phyloP scores from a whole-genome alignment of 768 basidiomycete species.

The Mycena venus region DNA sequence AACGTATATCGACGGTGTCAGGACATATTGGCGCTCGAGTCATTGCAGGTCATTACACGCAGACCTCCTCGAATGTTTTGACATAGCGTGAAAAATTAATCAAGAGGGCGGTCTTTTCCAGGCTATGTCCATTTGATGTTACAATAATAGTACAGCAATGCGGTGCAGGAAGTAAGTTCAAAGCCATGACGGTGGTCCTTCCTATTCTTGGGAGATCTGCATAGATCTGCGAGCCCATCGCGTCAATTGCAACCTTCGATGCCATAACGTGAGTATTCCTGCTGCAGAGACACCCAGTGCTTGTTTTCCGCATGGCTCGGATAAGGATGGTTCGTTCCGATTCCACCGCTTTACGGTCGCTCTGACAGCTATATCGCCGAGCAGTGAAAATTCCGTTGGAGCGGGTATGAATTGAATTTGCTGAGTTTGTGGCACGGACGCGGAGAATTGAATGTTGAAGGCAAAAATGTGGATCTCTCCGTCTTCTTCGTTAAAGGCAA shows the following conservation, averaged over 20 bases:
- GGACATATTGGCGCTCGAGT: too few species aligned
- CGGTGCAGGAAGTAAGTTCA: neutral
- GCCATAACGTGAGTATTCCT: neutral
- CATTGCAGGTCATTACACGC: neutral
- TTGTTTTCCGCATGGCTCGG: neutral
- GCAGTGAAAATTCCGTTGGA: constrained; percentile 33
- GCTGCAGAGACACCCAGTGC: neutral
- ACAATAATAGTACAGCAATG: neutral
- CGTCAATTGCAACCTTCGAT: neutral
- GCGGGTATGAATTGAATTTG: neutral
- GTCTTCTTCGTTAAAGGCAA: constrained; percentile 7
- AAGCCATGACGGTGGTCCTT: neutral
- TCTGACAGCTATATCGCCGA: constrained; percentile 1
- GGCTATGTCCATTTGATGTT: neutral
- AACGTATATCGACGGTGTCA: too few species aligned
- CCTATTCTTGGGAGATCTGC: neutral
- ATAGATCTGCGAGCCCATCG: neutral
- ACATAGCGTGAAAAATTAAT: neutral
- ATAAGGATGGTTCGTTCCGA: neutral
- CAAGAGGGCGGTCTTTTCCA: neutral
- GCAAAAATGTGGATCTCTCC: neutral
- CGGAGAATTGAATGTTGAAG: neutral
- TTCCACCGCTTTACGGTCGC: neutral
- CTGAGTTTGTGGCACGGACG: neutral
- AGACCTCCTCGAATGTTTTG: neutral